A percentile compares a stretch with the other conserved stretches of the same genome.
Evolutionary conservation across 345 rosid genomes (phyloP).

Genomic region (Dimocarpus longan): DNA sequence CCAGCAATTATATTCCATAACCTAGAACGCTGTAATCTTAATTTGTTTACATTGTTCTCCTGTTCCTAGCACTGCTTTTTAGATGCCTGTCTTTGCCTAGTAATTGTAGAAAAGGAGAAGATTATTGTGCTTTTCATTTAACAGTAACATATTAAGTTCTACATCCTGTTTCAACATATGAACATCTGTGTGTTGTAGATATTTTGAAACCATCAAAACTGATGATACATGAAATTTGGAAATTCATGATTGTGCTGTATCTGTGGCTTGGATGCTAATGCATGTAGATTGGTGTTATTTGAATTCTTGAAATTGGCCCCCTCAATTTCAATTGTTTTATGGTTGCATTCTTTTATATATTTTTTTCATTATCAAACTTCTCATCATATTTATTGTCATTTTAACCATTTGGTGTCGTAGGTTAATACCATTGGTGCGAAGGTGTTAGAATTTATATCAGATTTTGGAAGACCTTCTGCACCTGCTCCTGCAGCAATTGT

Average conservation of each 20-base stretch:
- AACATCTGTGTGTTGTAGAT: conserved; percentile 3
- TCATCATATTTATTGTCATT: conserved; percentile 16
- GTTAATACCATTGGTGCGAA: conserved; percentile 91
- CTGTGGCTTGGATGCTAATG: not conserved
- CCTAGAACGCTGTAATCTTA: not conserved
- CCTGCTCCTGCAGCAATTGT: conserved; percentile 97
- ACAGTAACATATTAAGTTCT: not conserved
- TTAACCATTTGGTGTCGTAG: conserved; percentile 38
- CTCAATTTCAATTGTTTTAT: not conserved
- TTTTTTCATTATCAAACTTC: conserved; percentile 2
- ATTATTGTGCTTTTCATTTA: conserved; percentile 1
- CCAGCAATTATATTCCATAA: not conserved
- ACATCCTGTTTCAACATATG: not conserved
- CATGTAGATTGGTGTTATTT: conserved; percentile 5
- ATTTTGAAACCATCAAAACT: not conserved
- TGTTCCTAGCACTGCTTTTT: not conserved
- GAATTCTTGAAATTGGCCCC: not conserved
- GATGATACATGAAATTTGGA: not conserved
- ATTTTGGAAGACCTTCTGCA: conserved; percentile 89
- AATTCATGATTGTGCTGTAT: not conserved
- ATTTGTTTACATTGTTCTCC: not conserved
- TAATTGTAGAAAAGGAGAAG: not conserved
- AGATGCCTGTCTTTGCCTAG: not conserved
- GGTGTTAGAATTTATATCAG: conserved; percentile 87
- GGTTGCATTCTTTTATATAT: not conserved